A percentile compares a stretch with the other conserved stretches of the same genome.
Conservation (phyloP, 139 green algal species). For the Spirogloea muscicola region DNA sequence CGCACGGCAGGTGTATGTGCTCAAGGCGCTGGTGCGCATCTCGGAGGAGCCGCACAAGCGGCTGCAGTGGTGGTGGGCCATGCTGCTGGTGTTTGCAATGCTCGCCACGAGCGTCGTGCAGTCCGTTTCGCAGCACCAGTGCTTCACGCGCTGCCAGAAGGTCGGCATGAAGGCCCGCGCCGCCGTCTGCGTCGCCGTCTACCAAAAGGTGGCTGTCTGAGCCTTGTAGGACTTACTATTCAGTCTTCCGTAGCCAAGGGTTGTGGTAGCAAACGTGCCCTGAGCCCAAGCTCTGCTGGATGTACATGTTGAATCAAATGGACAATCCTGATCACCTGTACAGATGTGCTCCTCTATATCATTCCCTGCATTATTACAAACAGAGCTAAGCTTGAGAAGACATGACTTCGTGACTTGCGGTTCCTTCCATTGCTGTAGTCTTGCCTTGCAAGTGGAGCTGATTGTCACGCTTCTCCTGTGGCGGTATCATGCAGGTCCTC, state of each 20-base stretch:
- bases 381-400: no score
- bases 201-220: conserved; percentile 20
- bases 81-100: conserved; percentile 28
- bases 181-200: conserved; percentile 21
- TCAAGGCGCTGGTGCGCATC: conserved; percentile 18
- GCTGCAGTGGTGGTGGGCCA: conserved; percentile 15
- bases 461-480: no score
- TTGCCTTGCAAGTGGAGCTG: no score
- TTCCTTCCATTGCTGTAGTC: no score
- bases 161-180: conserved; percentile 20
- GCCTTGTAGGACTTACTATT: no score
- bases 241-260: background rate
- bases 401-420: no score
- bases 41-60: background rate
- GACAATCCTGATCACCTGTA: no score
- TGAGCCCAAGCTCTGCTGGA: no score
- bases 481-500: conserved; percentile 18
- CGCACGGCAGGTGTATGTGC: conserved; percentile 22
- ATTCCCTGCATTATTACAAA: no score
- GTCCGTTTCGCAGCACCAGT: conserved; percentile 32
- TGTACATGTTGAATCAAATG: no score
- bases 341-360: no score
- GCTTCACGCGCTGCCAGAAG: conserved; percentile 24
- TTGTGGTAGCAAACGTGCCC: no score
- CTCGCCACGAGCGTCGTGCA: background rate